Percentiles rank a stretch among this genome's conserved stretches.
Evolutionary conservation across 2,329 filamentous ascomycete species (phyloP).

Genomic region (Aspergillus pseudotamarii): DNA sequence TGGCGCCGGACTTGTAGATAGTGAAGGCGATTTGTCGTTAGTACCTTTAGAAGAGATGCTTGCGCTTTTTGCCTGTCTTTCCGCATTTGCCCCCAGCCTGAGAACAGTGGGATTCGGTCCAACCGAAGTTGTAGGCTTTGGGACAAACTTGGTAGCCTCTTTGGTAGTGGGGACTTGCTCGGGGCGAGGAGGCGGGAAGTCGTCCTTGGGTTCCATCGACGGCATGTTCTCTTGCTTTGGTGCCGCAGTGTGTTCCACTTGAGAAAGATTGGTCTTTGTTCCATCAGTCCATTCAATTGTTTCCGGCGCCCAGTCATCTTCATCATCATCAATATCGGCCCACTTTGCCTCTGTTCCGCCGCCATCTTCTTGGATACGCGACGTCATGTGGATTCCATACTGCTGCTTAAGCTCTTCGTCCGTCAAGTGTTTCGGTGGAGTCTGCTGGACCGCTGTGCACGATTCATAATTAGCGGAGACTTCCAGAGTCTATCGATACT

Average conservation of each 20-base stretch:
- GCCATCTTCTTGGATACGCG: slow-evolving; percentile 64
- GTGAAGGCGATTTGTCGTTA: slow-evolving; percentile 56
- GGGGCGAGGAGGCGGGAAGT: slow-evolving; percentile 17
- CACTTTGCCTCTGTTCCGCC: slow-evolving; percentile 66
- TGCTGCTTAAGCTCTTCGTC: slow-evolving; percentile 70
- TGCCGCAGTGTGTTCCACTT: slow-evolving; percentile 36
- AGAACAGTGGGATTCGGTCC: slow-evolving; percentile 55
- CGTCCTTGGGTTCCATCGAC: slow-evolving; percentile 25
- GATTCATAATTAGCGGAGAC: slow-evolving; percentile 22
- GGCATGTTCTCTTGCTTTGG: slow-evolving; percentile 23
- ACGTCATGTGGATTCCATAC: slow-evolving; percentile 69
- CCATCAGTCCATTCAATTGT: slow-evolving; percentile 71
- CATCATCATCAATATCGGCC: slow-evolving; percentile 71
- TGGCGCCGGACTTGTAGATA: slow-evolving; percentile 51
- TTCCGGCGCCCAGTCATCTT: slow-evolving; percentile 70
- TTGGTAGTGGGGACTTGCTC: slow-evolving; percentile 26
- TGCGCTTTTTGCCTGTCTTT: slow-evolving; percentile 48
- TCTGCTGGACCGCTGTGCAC: slow-evolving; percentile 52
- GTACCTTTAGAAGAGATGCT: slow-evolving; percentile 52
- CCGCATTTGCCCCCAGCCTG: slow-evolving; percentile 49
- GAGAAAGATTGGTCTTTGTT: slow-evolving; percentile 64
- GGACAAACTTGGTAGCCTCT: slow-evolving; percentile 31
- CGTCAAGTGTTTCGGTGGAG: slow-evolving; percentile 66
- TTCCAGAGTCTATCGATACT: background rate
- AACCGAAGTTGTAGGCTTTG: slow-evolving; percentile 47